These are phyloP conservation scores for Lentinula raphanica DNA, from an alignment of 768 basidiomycete genomes.

Conservation along the genomic window DNA sequence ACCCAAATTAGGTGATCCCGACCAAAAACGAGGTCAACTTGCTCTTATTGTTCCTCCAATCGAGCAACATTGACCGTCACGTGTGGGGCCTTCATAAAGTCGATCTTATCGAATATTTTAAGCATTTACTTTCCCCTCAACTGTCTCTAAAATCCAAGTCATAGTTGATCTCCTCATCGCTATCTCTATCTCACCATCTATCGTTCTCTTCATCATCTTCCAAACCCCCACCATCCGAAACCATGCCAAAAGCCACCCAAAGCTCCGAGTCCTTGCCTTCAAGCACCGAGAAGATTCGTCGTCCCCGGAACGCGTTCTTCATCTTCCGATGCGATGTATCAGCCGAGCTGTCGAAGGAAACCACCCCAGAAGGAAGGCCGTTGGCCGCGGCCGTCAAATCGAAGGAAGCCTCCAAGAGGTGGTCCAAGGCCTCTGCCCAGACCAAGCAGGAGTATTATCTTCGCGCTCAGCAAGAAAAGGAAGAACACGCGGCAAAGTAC, in stretches of 20 bases:
- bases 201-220: background rate
- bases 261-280: background rate
- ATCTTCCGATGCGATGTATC: background rate
- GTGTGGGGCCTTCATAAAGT: background rate
- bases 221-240: background rate
- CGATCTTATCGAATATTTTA: background rate
- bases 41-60: too few species aligned
- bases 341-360: background rate
- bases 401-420: background rate
- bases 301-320: background rate
- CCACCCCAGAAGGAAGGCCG: background rate
- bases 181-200: background rate
- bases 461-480: background rate
- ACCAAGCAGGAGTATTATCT: background rate
- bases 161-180: too few species aligned
- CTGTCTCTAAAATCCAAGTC: background rate
- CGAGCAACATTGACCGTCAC: background rate
- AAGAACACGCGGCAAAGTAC: background rate
- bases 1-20: too few species aligned
- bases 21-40: too few species aligned
- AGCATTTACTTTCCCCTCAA: background rate
- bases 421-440: background rate
- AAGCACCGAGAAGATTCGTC: background rate
- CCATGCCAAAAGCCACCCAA: background rate
- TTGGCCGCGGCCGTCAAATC: background rate